These are phyloP conservation scores for Carex cristatella DNA, from an alignment of 176 grass and related monocot species.

Conservation along the genomic window DNA sequence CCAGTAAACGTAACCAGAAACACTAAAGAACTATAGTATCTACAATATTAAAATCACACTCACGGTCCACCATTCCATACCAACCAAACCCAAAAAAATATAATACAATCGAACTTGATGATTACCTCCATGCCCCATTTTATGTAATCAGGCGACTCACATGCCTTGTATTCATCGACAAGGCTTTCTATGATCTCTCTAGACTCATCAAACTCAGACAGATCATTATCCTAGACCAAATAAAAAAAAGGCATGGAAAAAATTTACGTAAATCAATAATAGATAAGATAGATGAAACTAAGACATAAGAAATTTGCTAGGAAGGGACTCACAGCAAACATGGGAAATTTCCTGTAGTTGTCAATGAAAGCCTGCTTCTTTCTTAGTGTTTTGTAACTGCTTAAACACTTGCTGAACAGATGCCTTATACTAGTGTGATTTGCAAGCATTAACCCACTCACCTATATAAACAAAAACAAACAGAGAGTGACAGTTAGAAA, in stretches of 20 bases:
- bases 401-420: conserved; percentile 84
- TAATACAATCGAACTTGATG: neutral
- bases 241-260: neutral
- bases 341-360: conserved; percentile 90
- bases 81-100: neutral
- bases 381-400: conserved; percentile 83
- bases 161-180: conserved; percentile 97
- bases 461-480: conserved; percentile 32
- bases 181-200: conserved; percentile 94
- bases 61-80: conserved; percentile 19
- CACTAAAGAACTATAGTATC: neutral
- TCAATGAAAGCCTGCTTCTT: conserved; percentile 98
- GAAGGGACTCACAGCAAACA: conserved; percentile 64
- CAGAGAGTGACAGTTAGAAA: neutral
- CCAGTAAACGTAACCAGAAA: neutral
- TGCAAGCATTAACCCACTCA: conserved; percentile 93
- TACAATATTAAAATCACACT: neutral
- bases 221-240: conserved; percentile 72
- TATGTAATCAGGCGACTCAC: conserved; percentile 94
- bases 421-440: conserved; percentile 97
- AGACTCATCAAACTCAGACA: conserved; percentile 94
- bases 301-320: neutral
- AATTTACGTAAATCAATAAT: neutral
- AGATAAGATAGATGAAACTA: neutral
- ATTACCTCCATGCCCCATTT: conserved; percentile 99